Base-by-base conservation (phyloP, 2,329 filamentous ascomycete species). In the Diaporthe velutina region DNA sequence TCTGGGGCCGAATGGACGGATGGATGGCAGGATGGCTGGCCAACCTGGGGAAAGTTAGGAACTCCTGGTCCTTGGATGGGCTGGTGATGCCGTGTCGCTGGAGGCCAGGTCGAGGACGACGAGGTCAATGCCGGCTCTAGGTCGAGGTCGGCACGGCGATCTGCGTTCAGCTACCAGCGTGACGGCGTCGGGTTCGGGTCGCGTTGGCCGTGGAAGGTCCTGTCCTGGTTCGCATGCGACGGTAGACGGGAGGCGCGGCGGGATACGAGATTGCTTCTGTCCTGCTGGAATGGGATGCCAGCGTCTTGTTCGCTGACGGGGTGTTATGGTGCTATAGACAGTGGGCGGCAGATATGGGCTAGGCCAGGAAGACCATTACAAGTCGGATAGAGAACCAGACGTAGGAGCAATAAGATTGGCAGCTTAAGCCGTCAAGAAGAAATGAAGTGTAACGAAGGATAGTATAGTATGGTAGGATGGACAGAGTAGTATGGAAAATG, bases 341-440 rank as follows among this genome's bases (percentile, higher is more conserved):
- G 71, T n/a, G 61, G 38, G 67, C 30, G 50, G 73, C 55, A 70
- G 52, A 70, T 52, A 72, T 57, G 66, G 30, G 48, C 67, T 58
- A 70, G 60, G 64, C 25, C 52, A 67, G 35, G 70, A 35, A 54
- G 58, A 70, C 71, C 28, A 76, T 71, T 71, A 64, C 42, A n/a
- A 48, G 60, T 64, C 45, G 73, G 76, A 72, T 54, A 54, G 48
- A 42, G 74, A 70, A 52, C 73, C 74, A 61, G 75, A 71, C 48
- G 71, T 67, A 66, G 28, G 60, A 76, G 66, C 66, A 75, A 66
- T 74, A 77, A 67, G 70, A 74, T 74, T 61, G 73, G 70, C 55
- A 38, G 64, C 66, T 48, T 40, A 40, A 68, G 64, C 64, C 64
- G 64, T 19, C 45, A 40, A 54, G 48, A 68, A 68, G 64, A 68